Evolutionary conservation across 2,329 filamentous ascomycete species (phyloP), one percentile per base, ranked within the genome.

Genomic region (Lasiodiplodia citricola): DNA sequence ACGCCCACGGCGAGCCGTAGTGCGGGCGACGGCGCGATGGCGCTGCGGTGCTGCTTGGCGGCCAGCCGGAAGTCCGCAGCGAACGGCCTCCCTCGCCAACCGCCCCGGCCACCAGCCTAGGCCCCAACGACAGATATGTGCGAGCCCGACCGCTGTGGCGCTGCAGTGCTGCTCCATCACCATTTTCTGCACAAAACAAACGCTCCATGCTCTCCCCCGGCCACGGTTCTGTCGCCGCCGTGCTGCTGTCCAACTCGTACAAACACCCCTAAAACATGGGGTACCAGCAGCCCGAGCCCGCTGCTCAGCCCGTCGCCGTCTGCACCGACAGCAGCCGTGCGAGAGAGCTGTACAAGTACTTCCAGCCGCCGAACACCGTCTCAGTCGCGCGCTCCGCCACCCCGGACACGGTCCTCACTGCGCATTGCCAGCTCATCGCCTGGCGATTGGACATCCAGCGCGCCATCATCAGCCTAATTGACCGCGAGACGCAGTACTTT

Each of bases 401-500:
- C 38, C 60, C 69, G 4, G 79, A 81, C 68, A 76, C 75, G 23
- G 75, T 77, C 25, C 73, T 81, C 16, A 77, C 75, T 8, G 75
- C 78, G 7, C 76, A 77, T 69, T 73, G 75, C 10, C 79, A 82
- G 67, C 74, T 82, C 7, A 76, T 76, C 3, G 76, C 79, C 64
- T 75, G 79, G 68, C 75, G 80, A 11, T 72, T 82, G 7, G 71
- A 78, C 38, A 74, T 75, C 3, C 74, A 77, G 28, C 75, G 80
- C 13, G 75, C 74, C 31, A 76, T 82, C 71, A 74, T 82, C 66
- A 83, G 80, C 70, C 77, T 86, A 13, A 82, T 87, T 66, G 84
- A 85, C 70, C 78, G 80, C 25, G 78, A 83, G 10, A 79, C 76
- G 25, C 83, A 86, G 70, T 86, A 83, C 68, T 82, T 86, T 35